Base-by-base conservation (phyloP, 306 rosid genomes). In the Rosa persica region DNA sequence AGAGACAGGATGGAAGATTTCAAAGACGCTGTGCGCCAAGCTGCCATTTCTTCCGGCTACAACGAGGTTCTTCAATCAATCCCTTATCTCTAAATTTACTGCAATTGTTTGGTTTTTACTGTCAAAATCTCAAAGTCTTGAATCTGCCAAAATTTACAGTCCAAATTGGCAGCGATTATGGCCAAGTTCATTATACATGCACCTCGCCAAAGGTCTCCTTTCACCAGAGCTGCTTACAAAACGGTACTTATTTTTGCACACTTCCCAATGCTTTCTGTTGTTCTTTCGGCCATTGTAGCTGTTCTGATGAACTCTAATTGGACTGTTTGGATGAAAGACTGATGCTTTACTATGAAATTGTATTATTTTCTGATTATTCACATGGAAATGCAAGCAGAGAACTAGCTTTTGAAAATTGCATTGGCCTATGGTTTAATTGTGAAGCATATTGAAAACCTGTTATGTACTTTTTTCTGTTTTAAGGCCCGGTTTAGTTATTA, bases 1-100 rank as follows among this genome's bases (percentile, higher is more conserved):
- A 88, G 92, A 80, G 98, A 95, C 72, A 87, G 96, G 84, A 87
- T 94, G 5, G 97, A 95, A 72, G 98, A 91, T 85, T 93, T 95
- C 81, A 92, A 95, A 85, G 98, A 95, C 49, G 93, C 90, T 0
- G 92, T 95, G 52, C 93, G 96, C 58, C 98, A 87, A 25, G 66
- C 88, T 72, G 95, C 98, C 51, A 79, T 83, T 54, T 91, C 98
- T 67, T 77, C 86, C 75, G 98, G 89, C 12, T 92, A 87, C 69
- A 87, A 84, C 43, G 98, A 95, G 96, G 98, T 94, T 71, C 25
- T 68, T 73, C 57, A 65, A 8, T 15, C 30, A 58, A 57, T 23
- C 17, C 40, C 16, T 1, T 12, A 23, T 60, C 34, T 75, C 44
- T 6, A 23, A 12, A 60, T 38, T 30, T 42, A 5, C 57, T 23